phyloP scores from a whole-genome alignment of 2,329 filamentous ascomycete genomes.

The Beauveria bassiana region DNA sequence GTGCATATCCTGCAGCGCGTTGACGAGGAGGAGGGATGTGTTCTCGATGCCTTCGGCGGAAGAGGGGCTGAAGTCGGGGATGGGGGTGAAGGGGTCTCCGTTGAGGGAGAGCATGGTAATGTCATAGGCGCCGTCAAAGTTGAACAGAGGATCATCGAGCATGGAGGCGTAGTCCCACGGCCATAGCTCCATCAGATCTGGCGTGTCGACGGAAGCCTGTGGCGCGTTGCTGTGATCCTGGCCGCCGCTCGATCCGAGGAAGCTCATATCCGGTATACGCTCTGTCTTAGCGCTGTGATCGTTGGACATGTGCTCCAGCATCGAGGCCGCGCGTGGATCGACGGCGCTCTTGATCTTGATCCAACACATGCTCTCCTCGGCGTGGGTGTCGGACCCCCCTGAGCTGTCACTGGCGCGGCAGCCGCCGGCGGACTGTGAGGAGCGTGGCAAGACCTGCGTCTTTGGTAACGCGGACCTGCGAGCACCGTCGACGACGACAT shows the following conservation, averaged over 20 bases:
- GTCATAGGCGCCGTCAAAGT: not conserved
- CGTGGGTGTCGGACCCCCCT: not conserved
- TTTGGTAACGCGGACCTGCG: not conserved
- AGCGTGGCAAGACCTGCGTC: too few relatives aligned
- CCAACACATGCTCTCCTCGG: slow-evolving; percentile 15
- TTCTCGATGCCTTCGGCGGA: not conserved
- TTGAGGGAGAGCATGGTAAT: slow-evolving; percentile 4
- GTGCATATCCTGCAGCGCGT: slow-evolving; percentile 13
- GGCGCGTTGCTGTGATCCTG: not conserved
- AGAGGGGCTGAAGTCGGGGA: not conserved
- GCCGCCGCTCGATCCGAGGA: not conserved
- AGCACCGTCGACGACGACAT: not conserved
- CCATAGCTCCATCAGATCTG: slow-evolving; percentile 11
- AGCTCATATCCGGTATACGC: slow-evolving; percentile 8
- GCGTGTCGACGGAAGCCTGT: not conserved
- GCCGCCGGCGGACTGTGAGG: not conserved
- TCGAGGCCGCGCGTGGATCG: slow-evolving; percentile 19
- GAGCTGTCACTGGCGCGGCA: not conserved
- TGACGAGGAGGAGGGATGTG: slow-evolving; percentile 4
- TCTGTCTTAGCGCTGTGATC: slow-evolving; percentile 3
- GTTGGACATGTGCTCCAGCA: slow-evolving; percentile 16
- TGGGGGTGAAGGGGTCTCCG: slow-evolving; percentile 2
- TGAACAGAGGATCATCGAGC: slow-evolving; percentile 3
- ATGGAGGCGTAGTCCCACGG: slow-evolving; percentile 13
- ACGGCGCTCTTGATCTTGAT: slow-evolving; percentile 20